Percentiles rank a stretch among this genome's conserved stretches.
phyloP scores from a whole-genome alignment of 441 rosid genomes.

The Populus hybrid region DNA sequence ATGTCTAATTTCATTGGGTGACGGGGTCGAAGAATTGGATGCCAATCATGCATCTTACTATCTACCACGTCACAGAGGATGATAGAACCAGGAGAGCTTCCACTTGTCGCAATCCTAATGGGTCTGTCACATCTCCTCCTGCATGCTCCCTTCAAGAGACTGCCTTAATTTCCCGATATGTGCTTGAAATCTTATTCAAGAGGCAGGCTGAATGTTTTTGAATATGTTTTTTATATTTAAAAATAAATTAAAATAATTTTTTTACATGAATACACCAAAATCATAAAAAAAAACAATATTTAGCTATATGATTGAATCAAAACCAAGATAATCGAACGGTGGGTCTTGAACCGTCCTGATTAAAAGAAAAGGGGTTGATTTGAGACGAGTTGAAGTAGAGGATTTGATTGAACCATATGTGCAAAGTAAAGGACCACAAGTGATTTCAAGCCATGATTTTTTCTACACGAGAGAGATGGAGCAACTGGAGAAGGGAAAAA shows the following conservation, averaged over 20 bases:
- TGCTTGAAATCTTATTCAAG: neutral
- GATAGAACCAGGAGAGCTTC: neutral
- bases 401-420: neutral
- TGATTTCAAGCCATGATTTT: neutral
- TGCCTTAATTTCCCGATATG: conserved; percentile 18
- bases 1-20: neutral
- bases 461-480: neutral
- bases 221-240: no score
- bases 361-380: neutral
- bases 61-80: neutral
- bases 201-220: neutral
- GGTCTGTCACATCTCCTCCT: neutral
- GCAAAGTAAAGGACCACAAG: neutral
- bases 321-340: neutral
- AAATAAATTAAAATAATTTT: no score
- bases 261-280: no score
- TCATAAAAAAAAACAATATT: no score
- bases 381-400: neutral
- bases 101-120: neutral
- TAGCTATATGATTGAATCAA: neutral
- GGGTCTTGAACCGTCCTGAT: neutral
- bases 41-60: neutral
- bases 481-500: no score
- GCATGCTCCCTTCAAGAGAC: conserved; percentile 4
- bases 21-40: neutral